Conservation (phyloP, 768 basidiomycete genomes). For the Boletus speciosus region DNA sequence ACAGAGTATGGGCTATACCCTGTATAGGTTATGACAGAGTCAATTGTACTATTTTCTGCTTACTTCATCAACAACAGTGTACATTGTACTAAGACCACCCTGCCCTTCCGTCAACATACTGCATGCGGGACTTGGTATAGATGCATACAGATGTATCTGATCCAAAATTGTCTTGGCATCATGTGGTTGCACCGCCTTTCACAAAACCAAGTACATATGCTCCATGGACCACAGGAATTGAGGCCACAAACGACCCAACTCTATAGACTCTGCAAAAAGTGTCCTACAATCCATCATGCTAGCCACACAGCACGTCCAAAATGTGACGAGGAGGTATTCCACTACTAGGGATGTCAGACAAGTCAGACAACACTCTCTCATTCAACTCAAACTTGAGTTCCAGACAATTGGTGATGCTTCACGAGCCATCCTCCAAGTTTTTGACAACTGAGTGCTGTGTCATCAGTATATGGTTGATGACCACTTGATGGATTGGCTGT, state of each 20-base stretch:
- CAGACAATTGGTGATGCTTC: conserved; percentile 5
- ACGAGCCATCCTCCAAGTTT: conserved; percentile 1
- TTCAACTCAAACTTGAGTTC: conserved; percentile 2
- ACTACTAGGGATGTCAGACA: neutral
- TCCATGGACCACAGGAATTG: too few relatives aligned
- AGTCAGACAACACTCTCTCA: conserved; percentile 5
- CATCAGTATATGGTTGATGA: conserved; percentile 4
- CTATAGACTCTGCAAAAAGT: conserved; percentile 8
- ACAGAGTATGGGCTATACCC: neutral
- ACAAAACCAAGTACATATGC: too few relatives aligned
- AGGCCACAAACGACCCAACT: too few relatives aligned
- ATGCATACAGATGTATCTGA: too few relatives aligned
- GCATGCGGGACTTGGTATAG: too few relatives aligned
- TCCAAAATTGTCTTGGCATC: too few relatives aligned
- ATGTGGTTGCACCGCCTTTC: neutral
- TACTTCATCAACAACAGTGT: too few relatives aligned
- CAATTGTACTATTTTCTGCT: too few relatives aligned
- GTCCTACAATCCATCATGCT: neutral
- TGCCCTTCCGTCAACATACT: too few relatives aligned
- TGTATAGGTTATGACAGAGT: too few relatives aligned
- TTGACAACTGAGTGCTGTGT: neutral
- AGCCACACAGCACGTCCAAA: neutral
- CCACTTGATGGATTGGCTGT: conserved; percentile 6
- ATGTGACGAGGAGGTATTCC: neutral
- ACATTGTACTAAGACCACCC: too few relatives aligned